phyloP scores from a whole-genome alignment of 2,329 filamentous ascomycete genomes.

The Neonectria faginata region DNA sequence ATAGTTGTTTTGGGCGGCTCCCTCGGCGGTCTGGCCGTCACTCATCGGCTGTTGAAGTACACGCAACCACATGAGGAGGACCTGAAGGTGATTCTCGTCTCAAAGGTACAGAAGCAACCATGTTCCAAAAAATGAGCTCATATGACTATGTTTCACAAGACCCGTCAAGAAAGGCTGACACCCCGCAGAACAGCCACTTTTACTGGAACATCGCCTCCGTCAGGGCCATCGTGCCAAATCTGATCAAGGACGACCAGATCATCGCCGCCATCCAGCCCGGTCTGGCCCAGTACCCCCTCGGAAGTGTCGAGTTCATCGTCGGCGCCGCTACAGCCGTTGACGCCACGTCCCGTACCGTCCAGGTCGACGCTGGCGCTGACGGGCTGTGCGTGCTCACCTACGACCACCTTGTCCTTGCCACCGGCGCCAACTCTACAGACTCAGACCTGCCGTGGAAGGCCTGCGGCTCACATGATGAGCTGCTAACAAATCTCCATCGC shows the following conservation, averaged over 20 bases:
- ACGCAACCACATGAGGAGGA: slow-evolving; percentile 57
- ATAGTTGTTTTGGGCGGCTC: slow-evolving; percentile 67
- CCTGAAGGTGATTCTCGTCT: slow-evolving; percentile 66
- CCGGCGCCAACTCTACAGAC: slow-evolving; percentile 60
- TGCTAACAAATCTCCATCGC: slow-evolving; percentile 53
- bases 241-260: slow-evolving; percentile 62
- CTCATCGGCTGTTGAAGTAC: slow-evolving; percentile 67
- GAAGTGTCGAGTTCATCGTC: slow-evolving; percentile 64
- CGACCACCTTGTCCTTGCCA: slow-evolving; percentile 69
- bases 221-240: slow-evolving; percentile 64
- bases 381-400: slow-evolving; percentile 51
- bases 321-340: slow-evolving; percentile 60
- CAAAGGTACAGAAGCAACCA: slow-evolving; percentile 57
- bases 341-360: slow-evolving; percentile 54
- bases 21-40: slow-evolving; percentile 64
- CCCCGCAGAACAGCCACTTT: slow-evolving; percentile 64
- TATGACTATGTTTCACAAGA: background rate
- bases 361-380: slow-evolving; percentile 48
- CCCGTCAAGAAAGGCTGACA: slow-evolving; percentile 10
- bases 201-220: slow-evolving; percentile 70
- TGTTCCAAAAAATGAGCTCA: background rate
- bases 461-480: slow-evolving; percentile 59
- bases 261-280: slow-evolving; percentile 62
- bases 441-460: slow-evolving; percentile 65
- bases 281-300: slow-evolving; percentile 62